phyloP scores from a whole-genome alignment of 2,329 filamentous ascomycete genomes.

The Trichoderma brevicompactum region DNA sequence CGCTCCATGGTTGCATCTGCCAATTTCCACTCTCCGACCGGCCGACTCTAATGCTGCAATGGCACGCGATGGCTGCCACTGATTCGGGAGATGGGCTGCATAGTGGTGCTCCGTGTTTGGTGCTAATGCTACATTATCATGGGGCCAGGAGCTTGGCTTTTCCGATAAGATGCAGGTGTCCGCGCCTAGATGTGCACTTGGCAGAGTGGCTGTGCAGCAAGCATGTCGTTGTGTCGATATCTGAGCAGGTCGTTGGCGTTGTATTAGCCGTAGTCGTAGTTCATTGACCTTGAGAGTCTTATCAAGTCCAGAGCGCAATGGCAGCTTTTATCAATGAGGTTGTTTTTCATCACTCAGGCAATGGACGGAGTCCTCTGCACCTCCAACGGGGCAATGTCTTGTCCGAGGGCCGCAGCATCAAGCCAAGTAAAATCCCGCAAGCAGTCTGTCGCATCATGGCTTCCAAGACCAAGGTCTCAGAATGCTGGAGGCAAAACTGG shows the following conservation, averaged over 20 bases:
- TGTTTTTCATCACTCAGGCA: too few species aligned
- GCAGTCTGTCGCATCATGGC: not conserved
- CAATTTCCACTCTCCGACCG: constrained; percentile 24
- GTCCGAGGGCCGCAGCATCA: not conserved
- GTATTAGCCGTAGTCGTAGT: too few species aligned
- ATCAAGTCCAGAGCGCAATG: too few species aligned
- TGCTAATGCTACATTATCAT: not conserved
- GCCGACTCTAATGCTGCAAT: not conserved
- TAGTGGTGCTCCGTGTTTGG: not conserved
- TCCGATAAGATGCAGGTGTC: constrained; percentile 27
- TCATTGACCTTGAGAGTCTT: too few species aligned
- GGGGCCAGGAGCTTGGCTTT: constrained; percentile 13
- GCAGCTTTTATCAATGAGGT: too few species aligned
- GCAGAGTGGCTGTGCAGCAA: constrained; percentile 6
- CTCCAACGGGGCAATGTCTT: not conserved
- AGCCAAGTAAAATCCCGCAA: constrained; percentile 8
- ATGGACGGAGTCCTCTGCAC: not conserved
- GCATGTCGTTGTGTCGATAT: not conserved
- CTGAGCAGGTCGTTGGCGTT: too few species aligned
- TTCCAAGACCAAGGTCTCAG: constrained; percentile 1
- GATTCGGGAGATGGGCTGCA: not conserved
- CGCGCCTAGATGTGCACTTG: not conserved
- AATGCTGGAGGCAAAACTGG: not conserved
- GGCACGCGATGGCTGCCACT: not conserved
- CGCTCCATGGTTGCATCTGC: constrained; percentile 24